Base-by-base conservation (phyloP, 768 basidiomycete genomes). In the Agaricus blazei region DNA sequence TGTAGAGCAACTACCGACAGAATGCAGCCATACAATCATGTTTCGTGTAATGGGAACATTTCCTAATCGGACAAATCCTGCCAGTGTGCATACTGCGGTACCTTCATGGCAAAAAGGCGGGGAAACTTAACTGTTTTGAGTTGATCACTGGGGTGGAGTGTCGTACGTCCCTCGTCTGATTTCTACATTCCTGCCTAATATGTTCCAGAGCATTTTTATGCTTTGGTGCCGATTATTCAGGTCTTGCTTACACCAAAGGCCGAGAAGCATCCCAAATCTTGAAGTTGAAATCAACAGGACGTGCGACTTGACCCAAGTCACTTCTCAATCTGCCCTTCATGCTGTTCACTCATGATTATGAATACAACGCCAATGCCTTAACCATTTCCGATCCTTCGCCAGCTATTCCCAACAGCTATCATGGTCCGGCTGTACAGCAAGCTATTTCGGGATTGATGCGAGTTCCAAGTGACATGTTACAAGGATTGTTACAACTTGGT, bases 1-100 rank as follows among this genome's bases (percentile, higher is more conserved):
- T 93, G 88, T 66, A 72, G 81, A 4, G 89, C 85, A 0, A 83
- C 88, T 1, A 87, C 87, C 1, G 90, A 93, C 48, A 91, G 93
- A 4, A 77, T 78, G 55, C 90, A 90, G 88, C 90, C 90, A 1
- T 92, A 91, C 70, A 85, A 88, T 0, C 85, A 85, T 56, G 71
- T 79, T 58, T 71, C 77, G 0, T 92, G 90, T 65, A 90, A 93
- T 58, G 75, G 2, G 90, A 2, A 91, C 89, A 1, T 75, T 90
- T 41, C 76, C 79, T 3, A 93, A 92, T 62, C 90, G 92, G 64
- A 85, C 87, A 1, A 51, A 63, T 26, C 59, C 64, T 1, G 76
- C 85, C 63, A 62, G 65, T n/a, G 67, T 69, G 0, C 80, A 82
- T 0, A 92, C 91, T 0, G 61, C 76, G 1, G 82, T 87, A 0